Evolutionary conservation across 2,329 filamentous ascomycete species (phyloP).

Genomic region (Pseudogymnoascus sp.): DNA sequence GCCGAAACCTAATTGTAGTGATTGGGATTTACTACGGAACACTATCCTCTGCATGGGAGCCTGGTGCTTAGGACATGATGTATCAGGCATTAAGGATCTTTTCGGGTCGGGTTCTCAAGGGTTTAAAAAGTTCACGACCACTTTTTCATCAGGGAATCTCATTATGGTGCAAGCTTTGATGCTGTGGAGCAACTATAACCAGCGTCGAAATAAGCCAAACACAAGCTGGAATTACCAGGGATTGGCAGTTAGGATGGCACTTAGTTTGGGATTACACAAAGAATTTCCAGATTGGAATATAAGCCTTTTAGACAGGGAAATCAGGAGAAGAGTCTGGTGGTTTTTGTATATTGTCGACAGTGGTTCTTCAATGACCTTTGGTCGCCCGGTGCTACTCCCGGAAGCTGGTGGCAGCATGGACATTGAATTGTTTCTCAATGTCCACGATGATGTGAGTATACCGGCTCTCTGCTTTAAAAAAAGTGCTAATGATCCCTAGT

Average conservation of each 20-base stretch:
- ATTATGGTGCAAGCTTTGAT: slow-evolving; percentile 27
- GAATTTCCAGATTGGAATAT: slow-evolving; percentile 31
- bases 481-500: not conserved
- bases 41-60: slow-evolving; percentile 31
- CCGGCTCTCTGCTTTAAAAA: not conserved
- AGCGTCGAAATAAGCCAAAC: slow-evolving; percentile 40
- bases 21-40: slow-evolving; percentile 29
- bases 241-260: slow-evolving; percentile 38
- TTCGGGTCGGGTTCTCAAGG: slow-evolving; percentile 12
- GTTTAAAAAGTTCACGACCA: slow-evolving; percentile 18
- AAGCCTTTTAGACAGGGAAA: slow-evolving; percentile 13
- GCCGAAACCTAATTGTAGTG: slow-evolving; percentile 21
- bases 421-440: not conserved
- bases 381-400: not conserved
- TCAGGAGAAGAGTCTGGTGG: slow-evolving; percentile 19
- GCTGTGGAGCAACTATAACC: slow-evolving; percentile 33
- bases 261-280: slow-evolving; percentile 39
- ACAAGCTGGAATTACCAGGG: slow-evolving; percentile 40
- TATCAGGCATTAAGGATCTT: slow-evolving; percentile 22
- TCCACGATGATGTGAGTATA: not conserved
- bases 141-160: slow-evolving; percentile 25
- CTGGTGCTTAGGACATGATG: slow-evolving; percentile 26
- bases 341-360: slow-evolving; percentile 16
- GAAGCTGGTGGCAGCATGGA: not conserved
- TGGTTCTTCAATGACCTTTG: not conserved